Percentiles rank a stretch among this genome's conserved stretches.
Evolutionary conservation across 176 grass and related monocot species (phyloP).

Genomic region (Cenchrus purpureus): DNA sequence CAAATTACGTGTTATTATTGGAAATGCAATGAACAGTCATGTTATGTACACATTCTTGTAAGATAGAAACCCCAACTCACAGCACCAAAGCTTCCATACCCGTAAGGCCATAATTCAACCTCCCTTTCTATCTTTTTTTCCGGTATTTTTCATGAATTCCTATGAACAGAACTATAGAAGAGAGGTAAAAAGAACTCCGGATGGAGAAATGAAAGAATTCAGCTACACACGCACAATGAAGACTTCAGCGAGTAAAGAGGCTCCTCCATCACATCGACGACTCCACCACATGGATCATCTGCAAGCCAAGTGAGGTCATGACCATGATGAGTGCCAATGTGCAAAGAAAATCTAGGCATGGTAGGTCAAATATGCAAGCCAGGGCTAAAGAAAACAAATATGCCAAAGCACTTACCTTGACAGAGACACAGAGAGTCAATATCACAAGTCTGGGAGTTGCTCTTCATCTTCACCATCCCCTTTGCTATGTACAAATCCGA

Average conservation of each 20-base stretch:
- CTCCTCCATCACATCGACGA: constrained; percentile 40
- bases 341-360: constrained; percentile 28
- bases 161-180: constrained; percentile 57
- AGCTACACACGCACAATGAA: constrained; percentile 54
- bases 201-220: constrained; percentile 75
- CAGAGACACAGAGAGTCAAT: constrained; percentile 19
- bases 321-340: constrained; percentile 2
- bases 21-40: constrained; percentile 58
- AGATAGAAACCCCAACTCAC: constrained; percentile 53
- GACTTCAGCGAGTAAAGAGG: constrained; percentile 48
- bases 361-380: constrained; percentile 16
- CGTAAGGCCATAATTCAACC: constrained; percentile 50
- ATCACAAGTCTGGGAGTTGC: constrained; percentile 55
- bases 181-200: constrained; percentile 59
- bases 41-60: constrained; percentile 66
- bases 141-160: constrained; percentile 46
- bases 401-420: constrained; percentile 39
- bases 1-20: constrained; percentile 62
- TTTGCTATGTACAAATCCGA: constrained; percentile 86
- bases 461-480: constrained; percentile 59
- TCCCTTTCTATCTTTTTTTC: constrained; percentile 48
- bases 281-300: constrained; percentile 54
- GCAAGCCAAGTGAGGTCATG: constrained; percentile 29
- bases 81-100: constrained; percentile 49
- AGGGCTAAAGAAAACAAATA: neutral